Evolutionary conservation across 225 moss, liverwort and hornwort species (phyloP), one percentile per base, ranked within the genome.

Genomic region (Takakia lepidozioides): DNA sequence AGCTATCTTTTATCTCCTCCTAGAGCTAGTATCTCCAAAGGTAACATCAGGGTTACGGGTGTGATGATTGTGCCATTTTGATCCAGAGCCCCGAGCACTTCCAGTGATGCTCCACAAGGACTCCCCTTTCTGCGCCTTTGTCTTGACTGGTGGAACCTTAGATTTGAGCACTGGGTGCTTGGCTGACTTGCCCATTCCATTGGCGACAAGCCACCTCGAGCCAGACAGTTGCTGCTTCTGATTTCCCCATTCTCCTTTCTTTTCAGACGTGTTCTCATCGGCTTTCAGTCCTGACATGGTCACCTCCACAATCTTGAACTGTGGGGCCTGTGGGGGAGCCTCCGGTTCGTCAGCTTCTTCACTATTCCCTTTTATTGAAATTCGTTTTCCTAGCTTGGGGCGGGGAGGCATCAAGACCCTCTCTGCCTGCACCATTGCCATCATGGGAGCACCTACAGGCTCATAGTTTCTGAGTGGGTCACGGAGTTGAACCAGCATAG

Each of bases 391-490:
- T 39, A 82, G 62, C 59, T 76, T 89, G 11, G 62, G 74, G 16
- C 66, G 71, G 3, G 81, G 68, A 26, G 81, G 72, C 28, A 81
- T 60, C 29, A 69, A 52, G 46, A 75, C 52, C 53, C 82, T 56
- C 60, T 89, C 82, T 10, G 85, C 85, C 69, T 89, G 89, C 47
- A 82, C 80, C 16, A 85, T 64, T 27, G 72, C 68, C 81, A 73
- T 87, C 91, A 87, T 92, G 25, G 87, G 91, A 38, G 81, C 86
- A 38, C 86, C 91, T 0, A 84, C 67, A 5, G 84, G 74, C 70
- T 92, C 87, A 38, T 84, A 81, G 55, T 64, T 74, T 10, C 71
- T 68, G 10, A 87, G 63, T 15, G 91, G 82, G 51, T 92, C 87
- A 49, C 84, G 71, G 23, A 92, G 84, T 64, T 92, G 91, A 57